phyloP scores from a whole-genome alignment of 1,284 basidiomycete species.

The Trichosporon ovoides region DNA sequence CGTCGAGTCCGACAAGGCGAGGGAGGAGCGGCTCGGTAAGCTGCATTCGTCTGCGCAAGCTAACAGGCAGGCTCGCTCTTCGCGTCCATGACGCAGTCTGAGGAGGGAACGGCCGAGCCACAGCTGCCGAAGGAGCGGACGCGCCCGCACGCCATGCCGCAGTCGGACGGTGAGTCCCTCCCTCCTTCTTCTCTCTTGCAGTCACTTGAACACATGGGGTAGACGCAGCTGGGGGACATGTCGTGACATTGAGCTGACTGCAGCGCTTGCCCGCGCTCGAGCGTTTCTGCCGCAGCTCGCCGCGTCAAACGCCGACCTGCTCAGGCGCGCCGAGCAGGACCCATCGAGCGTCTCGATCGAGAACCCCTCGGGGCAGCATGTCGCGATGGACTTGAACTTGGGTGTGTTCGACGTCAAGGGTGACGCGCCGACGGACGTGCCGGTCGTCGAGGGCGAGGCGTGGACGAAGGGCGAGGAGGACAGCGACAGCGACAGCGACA shows the following conservation, averaged over 20 bases:
- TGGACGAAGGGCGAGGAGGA: neutral
- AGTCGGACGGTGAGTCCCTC: conserved; percentile 16
- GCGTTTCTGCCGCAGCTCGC: conserved; percentile 39
- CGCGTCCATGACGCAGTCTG: conserved; percentile 5
- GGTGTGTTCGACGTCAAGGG: conserved; percentile 40
- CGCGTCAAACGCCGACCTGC: conserved; percentile 31
- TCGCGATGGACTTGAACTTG: conserved; percentile 34
- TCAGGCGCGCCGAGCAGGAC: conserved; percentile 21
- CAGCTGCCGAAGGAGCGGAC: neutral
- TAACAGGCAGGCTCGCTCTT: conserved; percentile 19
- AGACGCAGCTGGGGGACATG: no score
- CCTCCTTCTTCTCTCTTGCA: no score
- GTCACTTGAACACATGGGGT: no score
- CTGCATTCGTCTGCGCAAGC: neutral
- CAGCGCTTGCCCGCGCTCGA: conserved; percentile 34
- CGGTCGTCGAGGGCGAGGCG: conserved; percentile 23
- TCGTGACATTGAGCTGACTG: no score
- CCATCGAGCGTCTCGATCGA: conserved; percentile 35
- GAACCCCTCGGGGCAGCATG: conserved; percentile 13
- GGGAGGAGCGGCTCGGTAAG: conserved; percentile 14
- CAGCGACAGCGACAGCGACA: neutral
- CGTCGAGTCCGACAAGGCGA: conserved; percentile 14
- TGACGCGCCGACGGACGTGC: conserved; percentile 15
- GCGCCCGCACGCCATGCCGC: conserved; percentile 14
- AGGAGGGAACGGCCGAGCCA: neutral